Conservation (phyloP, 192 early-diverging fungal species). For the Chytriomyces sp. region DNA sequence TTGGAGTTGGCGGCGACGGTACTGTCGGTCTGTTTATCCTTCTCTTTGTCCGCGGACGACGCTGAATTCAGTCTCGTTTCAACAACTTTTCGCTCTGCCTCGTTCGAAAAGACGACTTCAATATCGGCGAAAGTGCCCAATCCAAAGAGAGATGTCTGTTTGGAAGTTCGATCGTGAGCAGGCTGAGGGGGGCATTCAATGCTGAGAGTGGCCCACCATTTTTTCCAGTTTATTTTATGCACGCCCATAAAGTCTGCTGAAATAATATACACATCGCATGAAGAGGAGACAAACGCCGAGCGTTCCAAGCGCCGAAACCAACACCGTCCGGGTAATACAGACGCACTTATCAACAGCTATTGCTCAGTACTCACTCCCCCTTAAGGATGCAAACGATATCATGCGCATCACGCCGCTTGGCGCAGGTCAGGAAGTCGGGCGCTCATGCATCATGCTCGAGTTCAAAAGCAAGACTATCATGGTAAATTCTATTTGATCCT, state of each 20-base stretch:
- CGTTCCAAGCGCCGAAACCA: too few species aligned
- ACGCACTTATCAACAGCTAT: background rate
- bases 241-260: background rate
- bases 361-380: background rate
- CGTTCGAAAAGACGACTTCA: conserved; percentile 79
- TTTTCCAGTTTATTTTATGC: background rate
- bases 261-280: too few species aligned
- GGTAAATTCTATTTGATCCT: conserved; percentile 42
- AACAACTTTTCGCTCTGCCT: conserved; percentile 89
- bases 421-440: conserved; percentile 96
- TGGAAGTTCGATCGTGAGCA: background rate
- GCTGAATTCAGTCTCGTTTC: conserved; percentile 79
- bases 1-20: conserved; percentile 34
- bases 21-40: background rate
- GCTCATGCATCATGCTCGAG: conserved; percentile 89
- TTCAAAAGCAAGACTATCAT: conserved; percentile 96
- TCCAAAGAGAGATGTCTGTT: conserved; percentile 49
- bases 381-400: conserved; percentile 74
- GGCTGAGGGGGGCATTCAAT: background rate
- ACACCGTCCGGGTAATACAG: too few species aligned
- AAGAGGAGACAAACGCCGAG: too few species aligned
- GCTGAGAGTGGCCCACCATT: background rate
- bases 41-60: conserved; percentile 66
- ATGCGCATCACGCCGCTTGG: conserved; percentile 92
- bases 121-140: conserved; percentile 79